Conservation (phyloP, 208 protist species). For the Crithidia acanthocephali region DNA sequence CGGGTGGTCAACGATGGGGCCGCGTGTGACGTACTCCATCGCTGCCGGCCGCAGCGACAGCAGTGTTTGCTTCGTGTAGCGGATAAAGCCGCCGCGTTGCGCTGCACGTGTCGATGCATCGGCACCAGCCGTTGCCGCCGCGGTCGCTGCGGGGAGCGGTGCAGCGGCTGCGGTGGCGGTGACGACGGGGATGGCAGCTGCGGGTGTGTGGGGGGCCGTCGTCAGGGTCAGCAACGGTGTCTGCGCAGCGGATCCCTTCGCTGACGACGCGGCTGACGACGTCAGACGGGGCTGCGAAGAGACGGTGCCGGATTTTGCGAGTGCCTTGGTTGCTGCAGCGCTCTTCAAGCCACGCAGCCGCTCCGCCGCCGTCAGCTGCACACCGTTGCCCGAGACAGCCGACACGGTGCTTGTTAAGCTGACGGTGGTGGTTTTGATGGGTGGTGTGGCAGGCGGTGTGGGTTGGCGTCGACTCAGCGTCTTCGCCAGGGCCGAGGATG, state of each 20-base stretch:
- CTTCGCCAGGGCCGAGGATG: constrained; percentile 26
- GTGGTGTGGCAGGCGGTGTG: constrained; percentile 12
- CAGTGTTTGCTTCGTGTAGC: constrained; percentile 51
- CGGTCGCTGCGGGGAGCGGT: neutral
- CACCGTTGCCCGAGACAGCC: neutral
- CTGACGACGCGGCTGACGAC: neutral
- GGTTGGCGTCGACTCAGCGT: constrained; percentile 8
- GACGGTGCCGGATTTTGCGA: neutral
- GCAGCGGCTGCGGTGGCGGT: neutral
- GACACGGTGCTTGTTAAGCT: neutral
- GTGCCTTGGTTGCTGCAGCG: neutral
- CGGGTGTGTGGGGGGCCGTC: neutral
- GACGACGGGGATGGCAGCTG: neutral
- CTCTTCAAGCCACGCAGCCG: constrained; percentile 28
- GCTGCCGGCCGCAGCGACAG: constrained; percentile 31
- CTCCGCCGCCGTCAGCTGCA: constrained; percentile 36
- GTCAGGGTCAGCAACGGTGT: constrained; percentile 15
- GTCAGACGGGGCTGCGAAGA: neutral
- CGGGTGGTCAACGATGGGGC: constrained; percentile 44
- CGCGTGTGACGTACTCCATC: constrained; percentile 32
- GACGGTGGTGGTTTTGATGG: neutral
- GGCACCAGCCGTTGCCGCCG: neutral
- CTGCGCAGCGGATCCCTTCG: neutral
- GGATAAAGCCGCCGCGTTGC: neutral
- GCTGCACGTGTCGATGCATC: neutral